These are phyloP conservation scores for Antrodiella citrinella DNA, from an alignment of 768 basidiomycete genomes.

Conservation along the genomic window DNA sequence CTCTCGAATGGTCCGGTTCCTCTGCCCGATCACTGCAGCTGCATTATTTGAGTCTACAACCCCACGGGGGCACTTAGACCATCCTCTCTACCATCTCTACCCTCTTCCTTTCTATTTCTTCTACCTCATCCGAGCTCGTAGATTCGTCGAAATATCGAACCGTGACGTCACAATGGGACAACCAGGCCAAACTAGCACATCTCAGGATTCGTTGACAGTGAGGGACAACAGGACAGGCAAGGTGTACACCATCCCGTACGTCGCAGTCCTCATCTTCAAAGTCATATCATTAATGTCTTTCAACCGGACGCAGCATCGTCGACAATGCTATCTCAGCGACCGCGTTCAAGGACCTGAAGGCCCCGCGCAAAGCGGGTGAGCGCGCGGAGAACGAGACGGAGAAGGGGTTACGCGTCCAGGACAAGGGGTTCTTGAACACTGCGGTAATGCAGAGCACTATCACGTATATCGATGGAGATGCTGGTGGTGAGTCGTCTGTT, in stretches of 20 bases:
- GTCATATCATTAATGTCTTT: neutral
- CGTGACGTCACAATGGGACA: no score
- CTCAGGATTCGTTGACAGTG: conserved; percentile 44
- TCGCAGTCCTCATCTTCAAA: conserved; percentile 8
- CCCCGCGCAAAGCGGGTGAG: conserved; percentile 48
- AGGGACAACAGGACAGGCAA: conserved; percentile 82
- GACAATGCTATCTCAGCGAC: conserved; percentile 78
- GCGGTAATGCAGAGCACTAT: conserved; percentile 75
- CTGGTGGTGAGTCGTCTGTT: conserved; percentile 43
- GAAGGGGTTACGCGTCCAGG: conserved; percentile 70
- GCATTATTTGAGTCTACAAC: no score
- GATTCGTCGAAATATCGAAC: no score
- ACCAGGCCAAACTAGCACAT: conserved; percentile 9
- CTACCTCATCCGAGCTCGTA: no score
- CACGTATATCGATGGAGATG: conserved; percentile 88
- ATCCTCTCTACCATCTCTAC: no score
- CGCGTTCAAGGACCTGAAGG: conserved; percentile 70
- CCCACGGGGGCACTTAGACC: no score
- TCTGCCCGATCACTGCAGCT: no score
- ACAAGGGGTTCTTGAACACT: conserved; percentile 79
- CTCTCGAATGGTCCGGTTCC: no score
- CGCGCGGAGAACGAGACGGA: conserved; percentile 77
- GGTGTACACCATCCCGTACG: conserved; percentile 66
- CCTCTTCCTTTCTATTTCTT: no score
- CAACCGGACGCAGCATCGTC: conserved; percentile 51